Percentiles rank a stretch among this genome's conserved stretches.
Evolutionary conservation across 2,329 filamentous ascomycete genomes (phyloP).

Genomic region (Calonectria hawksworthii): DNA sequence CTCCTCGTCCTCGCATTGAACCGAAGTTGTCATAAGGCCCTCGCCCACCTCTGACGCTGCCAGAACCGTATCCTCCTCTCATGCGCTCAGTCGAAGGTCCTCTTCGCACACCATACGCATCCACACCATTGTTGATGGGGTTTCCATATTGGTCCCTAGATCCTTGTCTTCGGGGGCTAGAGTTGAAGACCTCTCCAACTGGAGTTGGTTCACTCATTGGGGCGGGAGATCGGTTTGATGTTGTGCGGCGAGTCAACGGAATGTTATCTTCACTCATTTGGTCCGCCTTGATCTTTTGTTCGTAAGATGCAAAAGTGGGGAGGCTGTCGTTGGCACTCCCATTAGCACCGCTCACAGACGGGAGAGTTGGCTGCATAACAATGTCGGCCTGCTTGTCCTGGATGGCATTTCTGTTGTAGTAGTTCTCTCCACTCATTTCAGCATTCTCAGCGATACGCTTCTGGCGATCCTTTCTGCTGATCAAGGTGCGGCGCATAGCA

Average conservation of each 20-base stretch:
- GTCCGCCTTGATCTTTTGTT: slow-evolving; percentile 74
- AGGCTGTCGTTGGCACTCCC: slow-evolving; percentile 62
- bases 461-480: slow-evolving; percentile 93
- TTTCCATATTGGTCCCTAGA: slow-evolving; percentile 78
- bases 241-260: slow-evolving; percentile 76
- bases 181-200: slow-evolving; percentile 51
- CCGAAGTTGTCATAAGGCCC: slow-evolving; percentile 64
- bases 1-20: slow-evolving; percentile 56
- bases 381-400: slow-evolving; percentile 62
- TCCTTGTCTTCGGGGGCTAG: slow-evolving; percentile 54
- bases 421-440: slow-evolving; percentile 97
- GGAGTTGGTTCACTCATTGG: slow-evolving; percentile 56
- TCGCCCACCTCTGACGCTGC: slow-evolving; percentile 61
- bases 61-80: slow-evolving; percentile 64
- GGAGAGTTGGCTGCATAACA: slow-evolving; percentile 70
- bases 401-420: slow-evolving; percentile 79
- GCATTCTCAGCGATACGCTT: slow-evolving; percentile 93
- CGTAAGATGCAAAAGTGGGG: slow-evolving; percentile 74
- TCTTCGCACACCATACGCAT: slow-evolving; percentile 62
- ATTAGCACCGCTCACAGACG: slow-evolving; percentile 69
- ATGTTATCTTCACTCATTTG: slow-evolving; percentile 77
- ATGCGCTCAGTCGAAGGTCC: slow-evolving; percentile 63
- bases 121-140: slow-evolving; percentile 58
- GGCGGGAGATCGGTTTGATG: slow-evolving; percentile 69
- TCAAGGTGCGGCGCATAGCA: slow-evolving; percentile 92